Base-by-base conservation (phyloP, 495 filamentous ascomycete genomes). In the Hypoxylon trugodes region DNA sequence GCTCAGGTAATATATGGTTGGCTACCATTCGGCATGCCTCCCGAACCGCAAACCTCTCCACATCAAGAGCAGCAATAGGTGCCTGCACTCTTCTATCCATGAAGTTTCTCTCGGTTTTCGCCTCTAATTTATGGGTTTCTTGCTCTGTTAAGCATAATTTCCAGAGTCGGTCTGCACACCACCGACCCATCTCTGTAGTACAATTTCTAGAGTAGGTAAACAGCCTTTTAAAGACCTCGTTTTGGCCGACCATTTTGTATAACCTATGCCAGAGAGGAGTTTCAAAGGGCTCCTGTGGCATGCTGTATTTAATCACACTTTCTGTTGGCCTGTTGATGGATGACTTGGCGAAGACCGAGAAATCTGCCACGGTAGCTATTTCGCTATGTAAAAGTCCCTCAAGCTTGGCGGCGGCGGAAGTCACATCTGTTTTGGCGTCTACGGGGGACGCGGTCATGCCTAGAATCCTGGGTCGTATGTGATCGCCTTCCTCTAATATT, bases 381-480 rank as follows among this genome's bases (percentile, higher is more conserved):
- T 87, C 84, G 69, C 85, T 87, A 61, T 96, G 79, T 15, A 99
- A 81, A 15, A 96, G 77, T 0, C 73, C 79, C 68, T 99, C 95
- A 0, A 99, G 82, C 55, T 91, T 84, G 22, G 86, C 87, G 18
- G 92, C 92, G 51, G 89, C 90, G 35, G 85, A 77, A 16, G 84
- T 76, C 19, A 91, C 83, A 66, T 95, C 86, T 0, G 82, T 80
- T 64, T 89, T 87, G 2, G 89, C 86, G 77, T 98, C 94, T n/a
- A 98, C 88, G 1, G 95, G 95, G 7, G 94, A 97, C 12, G 95
- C 95, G 6, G 95, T 99, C 94, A 99, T 97, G 13, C 94, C 95
- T 68, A 99, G 90, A 18, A 99, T 87, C 53, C 89, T 89, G 10
- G 95, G 96, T 1, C 86, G 82, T 15, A 74, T 78, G 1, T 73